Conservation (phyloP, 148 eudicot genomes). For the Polygonum aviculare region DNA sequence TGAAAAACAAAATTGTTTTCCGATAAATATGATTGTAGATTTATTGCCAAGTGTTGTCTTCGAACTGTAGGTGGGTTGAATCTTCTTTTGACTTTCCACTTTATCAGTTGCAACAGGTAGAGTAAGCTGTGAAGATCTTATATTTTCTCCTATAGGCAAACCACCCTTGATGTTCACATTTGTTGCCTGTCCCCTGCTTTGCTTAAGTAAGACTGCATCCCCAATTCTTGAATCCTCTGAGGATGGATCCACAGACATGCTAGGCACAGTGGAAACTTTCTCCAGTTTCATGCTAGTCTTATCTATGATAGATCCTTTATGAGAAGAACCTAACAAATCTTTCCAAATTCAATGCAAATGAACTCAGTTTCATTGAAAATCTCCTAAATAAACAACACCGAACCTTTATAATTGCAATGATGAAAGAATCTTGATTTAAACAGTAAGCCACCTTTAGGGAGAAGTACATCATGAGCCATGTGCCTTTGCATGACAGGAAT, state of each 20-base stretch:
- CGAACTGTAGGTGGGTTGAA: constrained; percentile 20
- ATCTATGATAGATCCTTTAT: constrained; percentile 30
- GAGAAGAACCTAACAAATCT: constrained; percentile 29
- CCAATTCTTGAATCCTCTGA: constrained; percentile 20
- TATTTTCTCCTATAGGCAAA: constrained; percentile 17
- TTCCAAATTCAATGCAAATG: constrained; percentile 6
- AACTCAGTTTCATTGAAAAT: background rate
- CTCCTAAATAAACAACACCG: background rate
- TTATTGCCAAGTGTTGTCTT: constrained; percentile 19
- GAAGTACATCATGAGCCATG: constrained; percentile 76
- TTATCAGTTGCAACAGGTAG: constrained; percentile 20
- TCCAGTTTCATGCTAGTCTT: constrained; percentile 31
- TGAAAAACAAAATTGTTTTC: constrained; percentile 56
- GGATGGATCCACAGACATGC: constrained; percentile 18
- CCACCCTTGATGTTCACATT: constrained; percentile 15
- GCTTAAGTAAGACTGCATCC: constrained; percentile 21
- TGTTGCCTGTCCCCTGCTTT: constrained; percentile 22
- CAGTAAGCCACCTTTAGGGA: constrained; percentile 58
- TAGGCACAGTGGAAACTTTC: constrained; percentile 25
- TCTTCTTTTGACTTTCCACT: constrained; percentile 31
- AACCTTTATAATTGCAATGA: background rate
- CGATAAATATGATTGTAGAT: constrained; percentile 44
- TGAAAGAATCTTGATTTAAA: background rate
- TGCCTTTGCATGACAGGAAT: constrained; percentile 68
- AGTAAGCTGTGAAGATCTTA: constrained; percentile 20